These are phyloP conservation scores for Camellia lanceoleosa DNA, from an alignment of 148 eudicot genomes.

Conservation along the genomic window DNA sequence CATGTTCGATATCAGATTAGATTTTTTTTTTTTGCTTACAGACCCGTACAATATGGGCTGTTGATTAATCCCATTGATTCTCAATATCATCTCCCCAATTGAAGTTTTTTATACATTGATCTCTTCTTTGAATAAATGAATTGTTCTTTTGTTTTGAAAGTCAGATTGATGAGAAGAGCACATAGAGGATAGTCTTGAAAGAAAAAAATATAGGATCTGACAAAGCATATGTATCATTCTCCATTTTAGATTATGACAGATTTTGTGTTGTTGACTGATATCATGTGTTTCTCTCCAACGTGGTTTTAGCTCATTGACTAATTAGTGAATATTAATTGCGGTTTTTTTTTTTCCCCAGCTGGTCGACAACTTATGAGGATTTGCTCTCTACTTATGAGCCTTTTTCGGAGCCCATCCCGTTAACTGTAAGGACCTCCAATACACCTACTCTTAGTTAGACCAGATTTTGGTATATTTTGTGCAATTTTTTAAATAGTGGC, in stretches of 20 bases:
- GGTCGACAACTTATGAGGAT: constrained; percentile 54
- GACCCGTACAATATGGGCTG: too few relatives aligned
- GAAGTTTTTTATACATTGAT: not conserved
- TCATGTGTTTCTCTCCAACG: not conserved
- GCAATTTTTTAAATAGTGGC: not conserved
- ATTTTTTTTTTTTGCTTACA: not conserved
- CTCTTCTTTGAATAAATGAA: not conserved
- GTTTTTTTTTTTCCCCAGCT: constrained; percentile 30
- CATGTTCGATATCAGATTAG: too few relatives aligned
- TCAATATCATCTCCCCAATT: not conserved
- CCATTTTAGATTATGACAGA: not conserved
- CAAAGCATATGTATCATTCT: not conserved
- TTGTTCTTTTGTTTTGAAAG: not conserved
- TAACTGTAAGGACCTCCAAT: constrained; percentile 34
- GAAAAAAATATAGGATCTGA: not conserved
- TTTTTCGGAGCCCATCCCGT: constrained; percentile 43
- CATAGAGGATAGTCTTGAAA: not conserved
- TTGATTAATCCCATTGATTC: too few relatives aligned
- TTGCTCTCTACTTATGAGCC: constrained; percentile 39
- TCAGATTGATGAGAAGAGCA: not conserved
- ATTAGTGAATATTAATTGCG: not conserved
- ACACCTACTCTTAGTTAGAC: not conserved
- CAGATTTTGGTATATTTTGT: not conserved
- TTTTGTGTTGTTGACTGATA: not conserved
- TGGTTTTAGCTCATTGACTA: not conserved